phyloP scores from a whole-genome alignment of 2,329 filamentous ascomycete genomes.

The Simplicillium sp. region DNA sequence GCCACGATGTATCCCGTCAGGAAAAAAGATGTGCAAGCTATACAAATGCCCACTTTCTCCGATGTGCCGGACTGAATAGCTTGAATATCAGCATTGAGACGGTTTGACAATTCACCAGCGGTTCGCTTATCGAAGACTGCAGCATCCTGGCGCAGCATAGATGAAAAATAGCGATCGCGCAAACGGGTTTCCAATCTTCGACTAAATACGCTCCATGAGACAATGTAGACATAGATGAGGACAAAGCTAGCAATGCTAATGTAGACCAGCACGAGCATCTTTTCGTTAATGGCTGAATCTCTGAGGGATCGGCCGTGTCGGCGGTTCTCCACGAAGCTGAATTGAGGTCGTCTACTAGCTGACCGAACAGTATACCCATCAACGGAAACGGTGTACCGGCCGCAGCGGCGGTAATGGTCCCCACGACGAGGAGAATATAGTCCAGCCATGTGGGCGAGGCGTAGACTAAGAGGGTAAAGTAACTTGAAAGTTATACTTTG shows the following conservation, averaged over 20 bases:
- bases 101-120: slow-evolving; percentile 52
- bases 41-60: slow-evolving; percentile 59
- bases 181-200: slow-evolving; percentile 54
- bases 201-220: slow-evolving; percentile 55
- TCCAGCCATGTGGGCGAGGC: slow-evolving; percentile 34
- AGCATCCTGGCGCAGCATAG: slow-evolving; percentile 50
- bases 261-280: slow-evolving; percentile 53
- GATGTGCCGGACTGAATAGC: slow-evolving; percentile 58
- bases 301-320: slow-evolving; percentile 12
- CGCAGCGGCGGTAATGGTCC: slow-evolving; percentile 37
- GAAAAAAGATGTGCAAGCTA: slow-evolving; percentile 56
- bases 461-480: slow-evolving; percentile 35
- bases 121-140: slow-evolving; percentile 55
- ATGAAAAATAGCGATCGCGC: slow-evolving; percentile 49
- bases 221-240: slow-evolving; percentile 54
- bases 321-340: slow-evolving; percentile 37
- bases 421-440: slow-evolving; percentile 29
- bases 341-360: slow-evolving; percentile 54
- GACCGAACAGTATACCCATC: slow-evolving; percentile 54
- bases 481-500: slow-evolving; percentile 20
- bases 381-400: slow-evolving; percentile 55
- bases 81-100: slow-evolving; percentile 57
- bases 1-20: slow-evolving; percentile 57
- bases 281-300: slow-evolving; percentile 40
- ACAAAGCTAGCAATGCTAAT: slow-evolving; percentile 54